These are phyloP conservation scores for Ganoderma lingzhi DNA, from an alignment of 1,284 basidiomycete genomes.

Conservation along the genomic window DNA sequence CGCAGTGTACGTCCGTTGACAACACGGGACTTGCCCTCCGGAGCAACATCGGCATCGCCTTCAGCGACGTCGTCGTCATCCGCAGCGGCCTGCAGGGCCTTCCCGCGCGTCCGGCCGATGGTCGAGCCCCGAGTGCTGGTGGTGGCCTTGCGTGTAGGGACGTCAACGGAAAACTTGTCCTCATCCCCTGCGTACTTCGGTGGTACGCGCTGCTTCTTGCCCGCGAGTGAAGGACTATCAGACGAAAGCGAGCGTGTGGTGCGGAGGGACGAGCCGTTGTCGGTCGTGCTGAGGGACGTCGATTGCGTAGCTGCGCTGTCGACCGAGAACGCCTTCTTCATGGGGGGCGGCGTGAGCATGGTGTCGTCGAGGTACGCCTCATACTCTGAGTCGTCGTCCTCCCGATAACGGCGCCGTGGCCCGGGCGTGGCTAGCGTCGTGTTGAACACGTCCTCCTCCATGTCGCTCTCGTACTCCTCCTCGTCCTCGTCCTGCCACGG, in stretches of 20 bases:
- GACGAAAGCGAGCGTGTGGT: slow-evolving; percentile 50
- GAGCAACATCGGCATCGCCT: slow-evolving; percentile 14
- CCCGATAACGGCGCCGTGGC: slow-evolving; percentile 19
- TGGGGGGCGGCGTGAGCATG: slow-evolving; percentile 35
- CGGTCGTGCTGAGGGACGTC: slow-evolving; percentile 55
- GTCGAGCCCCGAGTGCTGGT: slow-evolving; percentile 21
- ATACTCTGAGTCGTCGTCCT: slow-evolving; percentile 50
- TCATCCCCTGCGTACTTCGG: slow-evolving; percentile 31
- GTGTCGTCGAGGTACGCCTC: slow-evolving; percentile 55
- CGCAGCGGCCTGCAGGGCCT: slow-evolving; percentile 13
- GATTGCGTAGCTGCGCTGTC: slow-evolving; percentile 46
- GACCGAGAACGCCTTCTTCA: slow-evolving; percentile 22
- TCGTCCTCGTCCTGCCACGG: slow-evolving; percentile 48
- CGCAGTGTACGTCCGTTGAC: slow-evolving; percentile 21
- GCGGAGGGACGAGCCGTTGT: slow-evolving; percentile 53
- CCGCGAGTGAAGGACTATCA: slow-evolving; percentile 35
- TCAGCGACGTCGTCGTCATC: slow-evolving; percentile 15
- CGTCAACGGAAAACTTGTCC: slow-evolving; percentile 24
- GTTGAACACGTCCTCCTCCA: slow-evolving; percentile 60
- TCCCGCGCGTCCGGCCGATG: slow-evolving; percentile 21
- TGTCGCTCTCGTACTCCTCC: slow-evolving; percentile 59
- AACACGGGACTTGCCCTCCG: slow-evolving; percentile 26
- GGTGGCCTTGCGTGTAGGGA: slow-evolving; percentile 23
- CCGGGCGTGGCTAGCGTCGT: slow-evolving; percentile 71
- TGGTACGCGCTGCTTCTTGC: slow-evolving; percentile 38